Evolutionary conservation across 305 asterid species (phyloP).

Genomic region (Rubia tinctorum): DNA sequence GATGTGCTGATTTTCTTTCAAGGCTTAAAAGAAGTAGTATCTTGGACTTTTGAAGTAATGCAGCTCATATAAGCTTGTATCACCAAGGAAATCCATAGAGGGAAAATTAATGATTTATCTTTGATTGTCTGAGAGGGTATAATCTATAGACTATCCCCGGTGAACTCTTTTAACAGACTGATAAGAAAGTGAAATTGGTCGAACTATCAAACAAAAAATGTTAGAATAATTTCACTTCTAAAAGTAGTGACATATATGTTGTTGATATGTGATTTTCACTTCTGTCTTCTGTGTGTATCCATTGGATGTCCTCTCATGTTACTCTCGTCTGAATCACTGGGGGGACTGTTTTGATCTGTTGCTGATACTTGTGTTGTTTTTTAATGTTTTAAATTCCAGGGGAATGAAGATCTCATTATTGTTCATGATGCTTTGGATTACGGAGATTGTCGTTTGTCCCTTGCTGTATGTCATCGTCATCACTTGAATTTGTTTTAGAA

Average conservation of each 20-base stretch:
- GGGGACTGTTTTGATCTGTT: constrained; percentile 6
- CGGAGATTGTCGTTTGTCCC: constrained; percentile 89
- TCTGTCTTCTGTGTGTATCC: not conserved
- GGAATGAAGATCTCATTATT: constrained; percentile 75
- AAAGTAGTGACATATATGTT: not conserved
- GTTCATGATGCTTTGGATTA: constrained; percentile 82
- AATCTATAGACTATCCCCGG: no score
- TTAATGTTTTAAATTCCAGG: constrained; percentile 54
- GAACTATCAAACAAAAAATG: no score
- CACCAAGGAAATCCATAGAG: no score
- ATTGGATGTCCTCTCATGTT: not conserved
- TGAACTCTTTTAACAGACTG: no score
- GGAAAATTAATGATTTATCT: no score
- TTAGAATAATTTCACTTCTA: no score
- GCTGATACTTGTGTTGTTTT: constrained; percentile 21
- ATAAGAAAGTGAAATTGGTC: no score
- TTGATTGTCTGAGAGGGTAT: no score
- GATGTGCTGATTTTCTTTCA: no score
- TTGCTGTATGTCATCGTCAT: constrained; percentile 59
- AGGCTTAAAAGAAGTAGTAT: no score
- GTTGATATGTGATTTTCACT: not conserved
- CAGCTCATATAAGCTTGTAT: no score
- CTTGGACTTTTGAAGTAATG: not conserved
- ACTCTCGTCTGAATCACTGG: not conserved
- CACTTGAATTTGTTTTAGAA: not conserved